These are phyloP conservation scores for Cercophora newfieldiana DNA, from an alignment of 495 filamentous ascomycete genomes.

Conservation along the genomic window DNA sequence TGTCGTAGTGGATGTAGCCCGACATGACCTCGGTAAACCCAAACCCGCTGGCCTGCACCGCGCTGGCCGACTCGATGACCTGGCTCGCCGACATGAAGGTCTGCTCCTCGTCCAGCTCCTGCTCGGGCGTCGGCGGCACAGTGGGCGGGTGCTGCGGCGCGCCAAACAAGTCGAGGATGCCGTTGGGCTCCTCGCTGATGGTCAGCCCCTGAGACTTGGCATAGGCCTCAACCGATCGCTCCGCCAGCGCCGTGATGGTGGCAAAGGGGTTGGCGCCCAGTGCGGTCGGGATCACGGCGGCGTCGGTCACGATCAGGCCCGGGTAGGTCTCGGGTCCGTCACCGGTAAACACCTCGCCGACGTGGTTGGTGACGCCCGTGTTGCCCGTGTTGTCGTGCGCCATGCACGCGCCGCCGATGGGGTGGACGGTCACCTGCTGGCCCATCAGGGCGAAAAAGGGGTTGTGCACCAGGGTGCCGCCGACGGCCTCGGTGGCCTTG, in stretches of 20 bases:
- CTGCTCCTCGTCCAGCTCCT: constrained; percentile 29
- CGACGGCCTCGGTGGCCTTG: constrained; percentile 55
- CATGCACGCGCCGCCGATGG: constrained; percentile 69
- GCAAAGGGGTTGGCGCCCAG: constrained; percentile 70
- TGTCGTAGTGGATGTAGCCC: constrained; percentile 57
- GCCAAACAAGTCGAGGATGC: constrained; percentile 47
- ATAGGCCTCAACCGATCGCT: constrained; percentile 58
- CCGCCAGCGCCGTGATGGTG: constrained; percentile 67
- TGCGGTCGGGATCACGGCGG: constrained; percentile 62
- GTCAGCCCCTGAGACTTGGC: constrained; percentile 39
- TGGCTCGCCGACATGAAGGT: constrained; percentile 39
- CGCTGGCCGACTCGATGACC: constrained; percentile 44
- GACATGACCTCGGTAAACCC: constrained; percentile 67
- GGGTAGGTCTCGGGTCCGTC: constrained; percentile 49
- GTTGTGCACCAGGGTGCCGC: constrained; percentile 57
- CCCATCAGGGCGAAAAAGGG: constrained; percentile 57
- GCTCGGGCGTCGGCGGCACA: constrained; percentile 17
- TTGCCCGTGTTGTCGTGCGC: constrained; percentile 56
- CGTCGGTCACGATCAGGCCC: constrained; percentile 64
- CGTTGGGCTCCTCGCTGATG: constrained; percentile 56
- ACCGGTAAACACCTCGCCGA: constrained; percentile 61
- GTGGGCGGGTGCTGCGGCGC: constrained; percentile 36
- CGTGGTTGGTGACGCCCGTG: constrained; percentile 63
- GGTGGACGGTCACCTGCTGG: constrained; percentile 63
- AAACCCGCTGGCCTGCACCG: constrained; percentile 48